Conservation (phyloP, 345 rosid genomes). For the Citrus medica region DNA sequence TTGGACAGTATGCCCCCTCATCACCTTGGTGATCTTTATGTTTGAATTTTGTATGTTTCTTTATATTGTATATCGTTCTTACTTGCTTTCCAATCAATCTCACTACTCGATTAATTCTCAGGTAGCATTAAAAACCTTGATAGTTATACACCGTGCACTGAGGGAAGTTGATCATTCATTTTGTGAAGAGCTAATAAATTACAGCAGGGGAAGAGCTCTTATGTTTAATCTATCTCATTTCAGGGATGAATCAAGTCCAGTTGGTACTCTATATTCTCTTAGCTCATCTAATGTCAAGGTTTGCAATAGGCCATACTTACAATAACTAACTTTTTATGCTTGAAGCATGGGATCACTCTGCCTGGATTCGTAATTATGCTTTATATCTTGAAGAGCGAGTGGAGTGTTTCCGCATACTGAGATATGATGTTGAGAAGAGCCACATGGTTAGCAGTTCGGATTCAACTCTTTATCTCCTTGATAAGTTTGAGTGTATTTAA, state of each 20-base stretch:
- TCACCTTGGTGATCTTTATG: background rate
- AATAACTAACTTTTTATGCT: background rate
- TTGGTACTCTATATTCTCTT: conserved; percentile 23
- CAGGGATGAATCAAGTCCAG: conserved; percentile 32
- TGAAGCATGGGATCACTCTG: conserved; percentile 44
- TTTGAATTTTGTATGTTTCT: background rate
- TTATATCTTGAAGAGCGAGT: conserved; percentile 37
- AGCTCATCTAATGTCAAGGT: background rate
- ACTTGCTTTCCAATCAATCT: background rate
- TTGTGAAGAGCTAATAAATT: conserved; percentile 24
- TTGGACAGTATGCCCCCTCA: conserved; percentile 32
- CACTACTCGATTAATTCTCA: conserved; percentile 8
- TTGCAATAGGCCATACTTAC: background rate
- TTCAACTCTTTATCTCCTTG: background rate
- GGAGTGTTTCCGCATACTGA: conserved; percentile 30
- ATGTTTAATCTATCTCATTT: conserved; percentile 31
- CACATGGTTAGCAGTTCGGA: conserved; percentile 18
- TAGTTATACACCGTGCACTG: conserved; percentile 37
- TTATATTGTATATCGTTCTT: background rate
- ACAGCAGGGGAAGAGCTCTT: conserved; percentile 13
- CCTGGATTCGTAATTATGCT: conserved; percentile 40
- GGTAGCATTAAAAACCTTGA: conserved; percentile 48
- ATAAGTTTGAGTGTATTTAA: background rate
- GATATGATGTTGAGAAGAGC: conserved; percentile 31
- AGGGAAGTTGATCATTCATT: conserved; percentile 36